A percentile compares a stretch with the other conserved stretches of the same genome.
These are phyloP conservation scores for Cornus suecica DNA, from an alignment of 148 eudicot species.

Conservation along the genomic window DNA sequence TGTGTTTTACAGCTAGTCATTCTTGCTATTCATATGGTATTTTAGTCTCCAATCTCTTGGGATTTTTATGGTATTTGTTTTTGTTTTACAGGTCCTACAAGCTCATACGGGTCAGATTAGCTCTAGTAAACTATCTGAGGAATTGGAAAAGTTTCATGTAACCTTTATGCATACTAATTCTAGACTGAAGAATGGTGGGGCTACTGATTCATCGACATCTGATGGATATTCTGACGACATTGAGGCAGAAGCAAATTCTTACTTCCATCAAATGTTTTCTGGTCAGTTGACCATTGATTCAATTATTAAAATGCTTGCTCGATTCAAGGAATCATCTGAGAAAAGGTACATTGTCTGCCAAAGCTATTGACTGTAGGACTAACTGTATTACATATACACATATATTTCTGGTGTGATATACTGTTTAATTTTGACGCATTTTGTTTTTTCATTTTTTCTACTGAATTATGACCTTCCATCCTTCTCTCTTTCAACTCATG, in stretches of 20 bases:
- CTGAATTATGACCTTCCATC: neutral
- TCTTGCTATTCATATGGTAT: neutral
- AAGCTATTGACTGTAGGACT: neutral
- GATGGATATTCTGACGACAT: conserved; percentile 63
- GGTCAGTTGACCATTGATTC: conserved; percentile 62
- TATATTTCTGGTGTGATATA: neutral
- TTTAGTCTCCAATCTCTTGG: neutral
- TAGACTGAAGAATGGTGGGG: conserved; percentile 48
- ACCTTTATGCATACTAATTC: conserved; percentile 40
- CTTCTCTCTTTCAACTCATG: too few relatives aligned
- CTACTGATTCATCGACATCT: conserved; percentile 44
- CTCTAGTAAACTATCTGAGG: conserved; percentile 53
- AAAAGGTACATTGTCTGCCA: conserved; percentile 45
- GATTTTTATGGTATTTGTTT: neutral
- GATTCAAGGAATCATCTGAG: conserved; percentile 76
- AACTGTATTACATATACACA: neutral
- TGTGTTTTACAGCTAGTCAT: conserved; percentile 5
- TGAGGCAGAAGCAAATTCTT: conserved; percentile 82
- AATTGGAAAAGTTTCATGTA: conserved; percentile 58
- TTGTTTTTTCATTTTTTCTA: neutral
- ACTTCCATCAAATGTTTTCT: conserved; percentile 90
- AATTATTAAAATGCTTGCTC: conserved; percentile 89
- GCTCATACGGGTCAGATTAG: conserved; percentile 47
- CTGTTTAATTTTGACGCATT: neutral
- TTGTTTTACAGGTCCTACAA: conserved; percentile 68